phyloP scores from a whole-genome alignment of 805 yeast species.

The Metschnikowia kunwiensis region DNA sequence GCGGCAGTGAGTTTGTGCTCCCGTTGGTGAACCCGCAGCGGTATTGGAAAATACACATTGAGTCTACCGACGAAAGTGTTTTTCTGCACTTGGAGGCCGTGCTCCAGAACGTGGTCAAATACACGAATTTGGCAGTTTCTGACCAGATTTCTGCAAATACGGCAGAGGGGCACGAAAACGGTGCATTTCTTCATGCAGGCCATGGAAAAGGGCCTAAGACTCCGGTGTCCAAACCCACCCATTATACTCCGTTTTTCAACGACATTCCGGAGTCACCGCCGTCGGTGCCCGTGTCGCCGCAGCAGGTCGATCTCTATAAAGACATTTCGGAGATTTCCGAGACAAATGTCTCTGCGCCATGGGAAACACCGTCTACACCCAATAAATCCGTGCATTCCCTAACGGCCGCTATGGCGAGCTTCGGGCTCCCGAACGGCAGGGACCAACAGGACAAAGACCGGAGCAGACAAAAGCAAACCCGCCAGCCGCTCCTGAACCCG shows the following conservation, averaged over 20 bases:
- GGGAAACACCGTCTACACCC: slow-evolving; percentile 10
- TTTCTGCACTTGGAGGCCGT: slow-evolving; percentile 32
- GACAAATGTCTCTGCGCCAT: background rate
- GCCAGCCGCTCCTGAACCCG: slow-evolving; percentile 4
- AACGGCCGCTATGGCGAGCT: slow-evolving; percentile 30
- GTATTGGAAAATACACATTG: slow-evolving; percentile 59
- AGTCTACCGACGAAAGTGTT: slow-evolving; percentile 26
- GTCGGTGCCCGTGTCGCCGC: slow-evolving; percentile 41
- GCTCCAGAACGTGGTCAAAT: slow-evolving; percentile 40
- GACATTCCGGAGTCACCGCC: slow-evolving; percentile 45
- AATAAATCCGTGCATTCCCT: slow-evolving; percentile 24
- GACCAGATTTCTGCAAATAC: background rate
- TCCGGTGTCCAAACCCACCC: background rate
- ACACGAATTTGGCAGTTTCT: slow-evolving; percentile 35
- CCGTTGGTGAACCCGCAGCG: slow-evolving; percentile 73
- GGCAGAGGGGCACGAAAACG: background rate
- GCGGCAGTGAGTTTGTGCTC: slow-evolving; percentile 49
- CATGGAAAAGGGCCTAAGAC: slow-evolving; percentile 6
- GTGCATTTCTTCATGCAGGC: slow-evolving; percentile 8
- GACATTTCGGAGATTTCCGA: background rate
- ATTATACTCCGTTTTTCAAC: slow-evolving; percentile 19
- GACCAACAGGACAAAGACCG: background rate
- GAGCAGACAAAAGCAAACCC: background rate
- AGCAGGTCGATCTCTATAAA: slow-evolving; percentile 5
- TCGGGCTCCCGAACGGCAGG: slow-evolving; percentile 6